These are phyloP conservation scores for Candida mattraensis DNA, from an alignment of 805 yeast genomes.

Conservation along the genomic window DNA sequence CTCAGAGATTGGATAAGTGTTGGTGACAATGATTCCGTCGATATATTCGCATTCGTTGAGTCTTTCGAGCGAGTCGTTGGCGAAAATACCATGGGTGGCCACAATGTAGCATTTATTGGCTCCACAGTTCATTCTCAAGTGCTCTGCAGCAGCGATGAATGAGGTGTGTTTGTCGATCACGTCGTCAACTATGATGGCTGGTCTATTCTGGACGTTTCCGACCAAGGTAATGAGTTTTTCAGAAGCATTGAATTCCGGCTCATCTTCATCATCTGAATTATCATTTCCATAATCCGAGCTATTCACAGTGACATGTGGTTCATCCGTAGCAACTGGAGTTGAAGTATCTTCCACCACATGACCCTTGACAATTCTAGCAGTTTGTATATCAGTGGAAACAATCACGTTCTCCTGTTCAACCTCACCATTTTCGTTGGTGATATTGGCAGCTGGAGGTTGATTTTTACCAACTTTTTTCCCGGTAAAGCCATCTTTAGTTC, in stretches of 20 bases:
- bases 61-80: slow-evolving; percentile 80
- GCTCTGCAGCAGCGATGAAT: slow-evolving; percentile 97
- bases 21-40: slow-evolving; percentile 91
- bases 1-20: slow-evolving; percentile 86
- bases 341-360: slow-evolving; percentile 87
- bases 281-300: slow-evolving; percentile 59
- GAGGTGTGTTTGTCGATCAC: slow-evolving; percentile 95
- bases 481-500: slow-evolving; percentile 65
- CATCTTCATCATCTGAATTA: slow-evolving; percentile 89
- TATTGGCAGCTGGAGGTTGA: slow-evolving; percentile 32
- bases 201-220: slow-evolving; percentile 89
- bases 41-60: slow-evolving; percentile 78
- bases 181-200: slow-evolving; percentile 93
- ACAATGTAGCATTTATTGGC: slow-evolving; percentile 87
- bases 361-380: slow-evolving; percentile 94
- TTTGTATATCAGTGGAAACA: slow-evolving; percentile 79
- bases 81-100: slow-evolving; percentile 95
- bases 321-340: slow-evolving; percentile 12
- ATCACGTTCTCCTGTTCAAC: slow-evolving; percentile 67
- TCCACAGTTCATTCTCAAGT: slow-evolving; percentile 92
- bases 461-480: slow-evolving; percentile 46
- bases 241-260: slow-evolving; percentile 54
- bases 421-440: slow-evolving; percentile 43
- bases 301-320: slow-evolving; percentile 23
- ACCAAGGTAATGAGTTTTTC: slow-evolving; percentile 94